phyloP scores from a whole-genome alignment of 306 rosid genomes.

The Citrullus colocynthis region DNA sequence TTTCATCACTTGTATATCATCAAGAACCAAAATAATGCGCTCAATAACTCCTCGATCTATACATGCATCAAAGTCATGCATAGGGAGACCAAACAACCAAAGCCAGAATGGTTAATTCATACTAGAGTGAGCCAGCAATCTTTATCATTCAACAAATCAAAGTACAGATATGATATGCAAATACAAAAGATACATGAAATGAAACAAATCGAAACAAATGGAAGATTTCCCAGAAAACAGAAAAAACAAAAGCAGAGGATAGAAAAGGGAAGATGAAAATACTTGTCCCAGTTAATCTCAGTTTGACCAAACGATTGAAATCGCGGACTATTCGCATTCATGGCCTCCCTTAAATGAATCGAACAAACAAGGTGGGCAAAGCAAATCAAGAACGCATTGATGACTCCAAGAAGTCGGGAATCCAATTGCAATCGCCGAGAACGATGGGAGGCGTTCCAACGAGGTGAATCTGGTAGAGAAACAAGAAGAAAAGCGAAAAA shows the following conservation, averaged over 20 bases:
- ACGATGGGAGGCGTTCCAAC: background rate
- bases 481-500: background rate
- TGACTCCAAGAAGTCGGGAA: background rate
- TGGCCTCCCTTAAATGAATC: constrained; percentile 10
- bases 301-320: constrained; percentile 48
- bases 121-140: background rate
- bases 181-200: background rate
- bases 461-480: background rate
- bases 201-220: background rate
- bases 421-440: background rate
- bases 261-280: background rate
- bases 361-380: background rate
- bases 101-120: background rate
- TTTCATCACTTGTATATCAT: background rate
- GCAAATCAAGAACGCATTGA: constrained; percentile 21
- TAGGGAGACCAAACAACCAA: background rate
- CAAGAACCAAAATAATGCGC: background rate
- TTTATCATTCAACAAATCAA: background rate
- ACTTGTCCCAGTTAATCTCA: constrained; percentile 95
- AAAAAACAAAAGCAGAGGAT: background rate
- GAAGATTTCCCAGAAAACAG: background rate
- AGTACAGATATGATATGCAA: background rate
- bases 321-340: constrained; percentile 37
- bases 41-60: background rate
- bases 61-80: background rate